A percentile compares a stretch with the other conserved stretches of the same genome.
These are phyloP conservation scores for Eimeria sp. DNA, from an alignment of 169 alveolate genomes.

Conservation along the genomic window DNA sequence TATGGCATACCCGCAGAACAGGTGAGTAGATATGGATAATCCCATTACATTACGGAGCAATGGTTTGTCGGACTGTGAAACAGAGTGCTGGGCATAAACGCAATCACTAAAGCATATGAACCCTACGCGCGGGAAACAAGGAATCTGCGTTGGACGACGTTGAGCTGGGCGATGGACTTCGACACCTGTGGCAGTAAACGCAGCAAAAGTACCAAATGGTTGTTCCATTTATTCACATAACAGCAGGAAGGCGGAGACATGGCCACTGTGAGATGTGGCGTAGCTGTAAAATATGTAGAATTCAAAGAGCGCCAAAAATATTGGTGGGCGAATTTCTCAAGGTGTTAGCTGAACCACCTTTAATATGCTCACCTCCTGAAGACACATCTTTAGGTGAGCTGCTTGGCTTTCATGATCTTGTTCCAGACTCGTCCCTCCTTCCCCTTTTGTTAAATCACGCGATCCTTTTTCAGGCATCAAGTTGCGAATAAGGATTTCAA, in stretches of 20 bases:
- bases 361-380: constrained; percentile 42
- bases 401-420: constrained; percentile 52
- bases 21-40: neutral
- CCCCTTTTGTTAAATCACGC: neutral
- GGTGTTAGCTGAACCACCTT: neutral
- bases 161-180: constrained; percentile 23
- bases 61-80: neutral
- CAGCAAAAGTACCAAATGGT: neutral
- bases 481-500: constrained; percentile 38
- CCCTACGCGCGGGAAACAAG: constrained; percentile 16
- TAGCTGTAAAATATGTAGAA: neutral
- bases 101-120: neutral
- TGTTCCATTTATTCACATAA: neutral
- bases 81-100: neutral
- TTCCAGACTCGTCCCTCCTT: neutral
- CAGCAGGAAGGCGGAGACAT: neutral
- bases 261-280: neutral
- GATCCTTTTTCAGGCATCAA: constrained; percentile 11
- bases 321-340: neutral
- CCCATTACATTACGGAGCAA: neutral
- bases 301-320: neutral
- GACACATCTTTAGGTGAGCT: constrained; percentile 17
- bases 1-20: neutral
- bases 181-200: constrained; percentile 14
- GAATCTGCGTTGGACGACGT: constrained; percentile 41